Conservation (phyloP, 1,139 yeast species). For the Arxiozyma slooffiae region DNA sequence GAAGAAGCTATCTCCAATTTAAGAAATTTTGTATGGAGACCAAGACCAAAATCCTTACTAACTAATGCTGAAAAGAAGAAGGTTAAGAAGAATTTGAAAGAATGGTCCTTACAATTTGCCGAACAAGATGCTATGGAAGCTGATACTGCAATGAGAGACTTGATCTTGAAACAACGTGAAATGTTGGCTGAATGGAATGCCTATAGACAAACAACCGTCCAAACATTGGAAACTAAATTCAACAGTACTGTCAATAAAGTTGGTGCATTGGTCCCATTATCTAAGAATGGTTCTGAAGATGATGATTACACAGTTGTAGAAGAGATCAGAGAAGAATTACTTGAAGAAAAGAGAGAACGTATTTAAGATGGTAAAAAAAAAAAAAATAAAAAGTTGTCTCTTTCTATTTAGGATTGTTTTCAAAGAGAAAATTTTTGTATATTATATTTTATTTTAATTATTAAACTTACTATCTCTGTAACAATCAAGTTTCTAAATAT, state of each 20-base stretch:
- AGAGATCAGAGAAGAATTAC: constrained; percentile 61
- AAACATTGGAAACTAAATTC: constrained; percentile 12
- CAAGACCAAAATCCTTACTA: constrained; percentile 78
- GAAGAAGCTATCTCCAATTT: constrained; percentile 76
- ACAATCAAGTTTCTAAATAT: not conserved
- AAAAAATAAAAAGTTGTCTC: too few species aligned
- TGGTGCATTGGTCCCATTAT: not conserved
- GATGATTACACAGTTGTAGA: constrained; percentile 41
- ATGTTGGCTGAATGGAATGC: constrained; percentile 77
- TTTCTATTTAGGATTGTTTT: too few species aligned
- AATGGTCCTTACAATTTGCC: constrained; percentile 86
- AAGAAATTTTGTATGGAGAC: constrained; percentile 93
- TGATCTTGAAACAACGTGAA: constrained; percentile 75
- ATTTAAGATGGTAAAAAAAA: constrained; percentile 32
- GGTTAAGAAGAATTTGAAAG: constrained; percentile 81
- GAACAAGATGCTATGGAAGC: constrained; percentile 96
- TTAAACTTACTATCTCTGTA: too few species aligned
- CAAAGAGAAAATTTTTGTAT: too few species aligned
- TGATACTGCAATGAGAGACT: constrained; percentile 82
- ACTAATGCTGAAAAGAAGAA: constrained; percentile 69
- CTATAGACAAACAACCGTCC: constrained; percentile 43
- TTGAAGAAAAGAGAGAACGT: constrained; percentile 59
- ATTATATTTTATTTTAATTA: too few species aligned
- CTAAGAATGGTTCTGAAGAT: constrained; percentile 34
- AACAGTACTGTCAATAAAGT: constrained; percentile 31